Base-by-base conservation (phyloP, 768 basidiomycete species). In the Termitomyces sp. region DNA sequence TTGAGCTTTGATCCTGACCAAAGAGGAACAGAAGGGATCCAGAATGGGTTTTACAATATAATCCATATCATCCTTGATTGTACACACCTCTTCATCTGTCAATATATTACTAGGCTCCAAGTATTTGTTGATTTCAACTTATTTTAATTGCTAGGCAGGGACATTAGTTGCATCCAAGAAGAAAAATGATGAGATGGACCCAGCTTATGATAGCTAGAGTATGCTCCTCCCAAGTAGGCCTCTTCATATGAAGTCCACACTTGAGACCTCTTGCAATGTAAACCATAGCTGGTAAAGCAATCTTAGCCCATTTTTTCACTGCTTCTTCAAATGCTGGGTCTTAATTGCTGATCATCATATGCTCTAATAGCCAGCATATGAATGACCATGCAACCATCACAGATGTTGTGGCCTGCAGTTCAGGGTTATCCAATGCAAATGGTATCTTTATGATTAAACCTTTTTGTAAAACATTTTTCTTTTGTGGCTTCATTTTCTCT, bases 1-100 rank as follows among this genome's bases (percentile, higher is more conserved):
- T 70, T 70, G 19, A 72, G 56, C 46, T 70, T 71, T 19, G 68
- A 65, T 34, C 67, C 61, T 0, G 50, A 35, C 3, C 63, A 49
- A 40, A 17, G 65, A 64, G 19, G 68, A 52, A 40, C 67, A 56
- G 35, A 35, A 12, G 70, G 67, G 4, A 67, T 46, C 66, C 67
- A 71, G 7, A 66, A 60, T n/a, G 1, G 71, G 73, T 14, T 63
- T 63, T 11, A 56, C 23, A n/a, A 66, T 62, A 11, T 50, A 19
- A 17, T 46, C 14, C n/a, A 58, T 19, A 41, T 28, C 7, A 28
- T 28, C 7, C 7, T 7, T 28, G 28, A 28, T 28, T 3, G 7
- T 28, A 28, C 7, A 7, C 28, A 28, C 7, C 7, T 28, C 28
- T 28, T 28, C 7, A 7, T 28, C 28, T 28, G 28, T 28, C 7